Evolutionary conservation across 2,329 filamentous ascomycete species (phyloP), one percentile per base, ranked within the genome.

Genomic region (Apiospora phragmitis): DNA sequence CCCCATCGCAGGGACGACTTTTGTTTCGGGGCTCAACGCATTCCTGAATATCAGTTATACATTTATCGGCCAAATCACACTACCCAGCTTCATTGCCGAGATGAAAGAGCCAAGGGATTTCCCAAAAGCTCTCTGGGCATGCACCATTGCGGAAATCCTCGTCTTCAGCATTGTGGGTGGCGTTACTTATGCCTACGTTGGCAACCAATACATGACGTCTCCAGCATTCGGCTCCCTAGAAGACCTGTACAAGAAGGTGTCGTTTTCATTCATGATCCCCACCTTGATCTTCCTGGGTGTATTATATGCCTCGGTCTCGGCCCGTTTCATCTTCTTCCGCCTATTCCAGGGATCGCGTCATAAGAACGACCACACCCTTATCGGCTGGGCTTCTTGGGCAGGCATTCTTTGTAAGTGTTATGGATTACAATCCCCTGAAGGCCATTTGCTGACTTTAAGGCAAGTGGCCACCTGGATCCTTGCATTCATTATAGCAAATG

Each of bases 31-130:
- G 29, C 91, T 97, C 87, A 94, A 91, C 69, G 95, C 95, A 0
- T 97, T 97, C 82, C 87, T 98, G 80, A 98, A 98, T 82, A 98
- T 98, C 79, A 94, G 91, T 82, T 98, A 97, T 80, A 97, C 95
- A 0, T 97, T 98, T 79, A 97, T 98, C 75, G 95, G 95, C 0
- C 95, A 98, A 80, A 97, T 97, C 76, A 97, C 95, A 0, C 87
- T 98, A 18, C 95, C 95, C 0, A 95, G 93, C 75, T 98, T 98
- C 84, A 98, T 98, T 74, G 94, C 95, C 4, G 95, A 98, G 81
- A 98, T 98, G 95, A 93, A 85, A 70, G 86, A 91, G 38, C 89
- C 89, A 1, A 90, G 88, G 70, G 95, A 98, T 75, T 98, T 98
- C 79, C 94, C 94, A 76, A 98, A 98, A 82, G 94, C 95, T 2